Conservation (phyloP, 352 stramenopile species). For the Globisporangium camurandrum region DNA sequence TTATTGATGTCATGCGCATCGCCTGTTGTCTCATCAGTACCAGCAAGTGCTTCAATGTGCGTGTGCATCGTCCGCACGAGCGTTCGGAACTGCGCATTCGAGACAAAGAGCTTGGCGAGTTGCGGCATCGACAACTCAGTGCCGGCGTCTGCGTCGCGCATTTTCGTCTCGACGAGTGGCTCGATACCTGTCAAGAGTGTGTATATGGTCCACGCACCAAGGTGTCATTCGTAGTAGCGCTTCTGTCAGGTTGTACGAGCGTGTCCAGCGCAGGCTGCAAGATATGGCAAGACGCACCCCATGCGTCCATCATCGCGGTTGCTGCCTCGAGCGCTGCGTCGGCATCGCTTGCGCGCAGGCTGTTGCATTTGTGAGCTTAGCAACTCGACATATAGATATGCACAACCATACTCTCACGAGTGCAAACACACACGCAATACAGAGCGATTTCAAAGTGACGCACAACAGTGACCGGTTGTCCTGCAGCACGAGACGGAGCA, state of each 20-base stretch:
- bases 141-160: background rate
- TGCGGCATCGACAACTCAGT: conserved; percentile 11
- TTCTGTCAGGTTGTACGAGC: too few species aligned
- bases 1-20: too few species aligned
- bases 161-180: conserved; percentile 24
- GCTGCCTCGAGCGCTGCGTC: conserved; percentile 22
- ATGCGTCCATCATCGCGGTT: conserved; percentile 33
- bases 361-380: too few species aligned
- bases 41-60: conserved; percentile 23
- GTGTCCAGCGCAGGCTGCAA: background rate
- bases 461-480: conserved; percentile 22
- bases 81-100: conserved; percentile 22
- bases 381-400: background rate
- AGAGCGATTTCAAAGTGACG: background rate
- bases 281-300: conserved; percentile 17
- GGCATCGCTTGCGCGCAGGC: conserved; percentile 19
- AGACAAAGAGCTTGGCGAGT: conserved; percentile 23
- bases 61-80: conserved; percentile 31
- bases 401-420: background rate
- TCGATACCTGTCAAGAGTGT: conserved; percentile 22
- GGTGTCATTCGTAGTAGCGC: too few species aligned
- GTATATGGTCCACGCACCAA: too few species aligned
- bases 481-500: conserved; percentile 20
- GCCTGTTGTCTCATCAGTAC: too few species aligned
- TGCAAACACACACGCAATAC: background rate